Evolutionary conservation across 768 basidiomycete species (phyloP), one percentile per base, ranked within the genome.

Genomic region (Exsudoporus frostii): DNA sequence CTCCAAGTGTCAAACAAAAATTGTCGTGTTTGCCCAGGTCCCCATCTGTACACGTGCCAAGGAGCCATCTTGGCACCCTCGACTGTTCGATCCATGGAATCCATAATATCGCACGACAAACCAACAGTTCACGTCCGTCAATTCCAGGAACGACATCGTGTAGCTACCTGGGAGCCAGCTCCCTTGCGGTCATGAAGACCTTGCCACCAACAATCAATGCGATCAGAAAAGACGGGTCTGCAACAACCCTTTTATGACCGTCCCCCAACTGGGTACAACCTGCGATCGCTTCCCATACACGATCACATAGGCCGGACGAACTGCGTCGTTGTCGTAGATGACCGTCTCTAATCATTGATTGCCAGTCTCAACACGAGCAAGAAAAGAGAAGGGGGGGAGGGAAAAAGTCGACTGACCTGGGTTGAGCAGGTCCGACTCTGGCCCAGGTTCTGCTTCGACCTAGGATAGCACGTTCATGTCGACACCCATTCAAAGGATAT

Each of bases 351-450:
- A 10, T 33, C 20, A 10, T 33, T 14, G 1, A 38, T 20, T 14
- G 5, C 15, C 2, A 10, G 24, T 25, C 20, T 55, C 36, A 45
- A 29, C 25, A 29, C 15, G 20, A 22, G 25, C 24, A 22, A 55
- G 25, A 37, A 19, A 30, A 15, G n/a, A n/a, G n/a, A n/a, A 29
- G 4, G 7, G 13, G n/a, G 27, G 8, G 7, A 27, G 27, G 7
- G 4, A 11, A 24, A 17, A 30, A 7, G 17, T 17, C 7, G 7
- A 38, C 45, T 24, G 45, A 52, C 56, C 56, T 36, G 56, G 56
- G n/a, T 57, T 58, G 17, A 56, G 36, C 11, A 57, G 25, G 39
- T 57, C 56, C n/a, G 56, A 57, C n/a, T 58, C 57, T 0, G 56
- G 50, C 7, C 56, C 46, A 7, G 55, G 49, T 25, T 57, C 32